These are phyloP conservation scores for Fusarium dlaminii DNA, from an alignment of 2,329 filamentous ascomycete species.

Conservation along the genomic window DNA sequence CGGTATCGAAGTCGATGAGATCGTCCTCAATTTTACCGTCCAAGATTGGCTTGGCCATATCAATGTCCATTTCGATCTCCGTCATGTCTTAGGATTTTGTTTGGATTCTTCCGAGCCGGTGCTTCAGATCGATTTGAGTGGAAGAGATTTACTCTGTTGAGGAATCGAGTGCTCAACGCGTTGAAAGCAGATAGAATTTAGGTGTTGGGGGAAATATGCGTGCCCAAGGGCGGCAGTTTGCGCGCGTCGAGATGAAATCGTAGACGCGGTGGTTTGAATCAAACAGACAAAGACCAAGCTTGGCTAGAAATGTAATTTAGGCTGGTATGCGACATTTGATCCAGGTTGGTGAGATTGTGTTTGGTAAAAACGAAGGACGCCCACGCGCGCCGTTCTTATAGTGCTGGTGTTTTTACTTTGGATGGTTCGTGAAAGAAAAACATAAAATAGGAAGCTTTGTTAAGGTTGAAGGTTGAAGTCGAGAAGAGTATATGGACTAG, in stretches of 20 bases:
- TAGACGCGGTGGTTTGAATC: constrained; percentile 27
- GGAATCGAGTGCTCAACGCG: not conserved
- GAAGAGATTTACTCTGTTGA: too few relatives aligned
- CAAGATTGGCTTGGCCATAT: constrained; percentile 39
- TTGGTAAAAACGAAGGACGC: not conserved
- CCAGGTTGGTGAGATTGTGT: not conserved
- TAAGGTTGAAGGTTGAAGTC: constrained; percentile 15
- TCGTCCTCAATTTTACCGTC: constrained; percentile 46
- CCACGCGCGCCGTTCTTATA: not conserved
- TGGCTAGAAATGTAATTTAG: constrained; percentile 20
- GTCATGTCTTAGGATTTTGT: constrained; percentile 34
- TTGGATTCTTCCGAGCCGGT: not conserved
- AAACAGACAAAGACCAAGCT: constrained; percentile 22
- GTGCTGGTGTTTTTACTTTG: not conserved
- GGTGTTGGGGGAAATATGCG: not conserved
- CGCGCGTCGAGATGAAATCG: not conserved
- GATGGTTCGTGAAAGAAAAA: not conserved
- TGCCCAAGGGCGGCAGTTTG: not conserved
- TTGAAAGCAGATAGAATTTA: not conserved
- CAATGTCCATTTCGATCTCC: constrained; percentile 47
- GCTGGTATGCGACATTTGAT: constrained; percentile 43
- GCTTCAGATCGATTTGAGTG: not conserved
- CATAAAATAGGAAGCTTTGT: not conserved
- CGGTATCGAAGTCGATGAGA: constrained; percentile 52
- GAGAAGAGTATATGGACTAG: not conserved